Base-by-base conservation (phyloP, 176 grass and related monocot genomes). In the Triticum timopheevii region DNA sequence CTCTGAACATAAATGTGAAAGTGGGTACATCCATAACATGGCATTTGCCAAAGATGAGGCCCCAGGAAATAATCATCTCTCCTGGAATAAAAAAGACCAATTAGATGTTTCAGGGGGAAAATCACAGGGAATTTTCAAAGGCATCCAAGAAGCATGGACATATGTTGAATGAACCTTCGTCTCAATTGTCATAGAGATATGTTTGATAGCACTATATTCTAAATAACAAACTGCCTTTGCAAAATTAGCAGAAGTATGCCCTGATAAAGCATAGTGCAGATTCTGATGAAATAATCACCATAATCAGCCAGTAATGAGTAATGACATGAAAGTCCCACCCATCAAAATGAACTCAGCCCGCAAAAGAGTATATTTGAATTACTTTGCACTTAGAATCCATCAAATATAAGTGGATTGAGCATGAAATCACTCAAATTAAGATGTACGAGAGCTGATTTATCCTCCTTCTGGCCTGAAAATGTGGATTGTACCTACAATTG, bases 321-420 rank as follows among this genome's bases (percentile, higher is more conserved):
- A 83, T 66, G 92, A 96, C 92, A 98, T 96, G 89, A 98, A 98
- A 39, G 92, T 96, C 78, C 93, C 96, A 71, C 96, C 96, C 96
- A 98, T 98, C 77, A 98, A 88, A 77, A 98, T 98, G 80, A 96
- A 96, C 71, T 96, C 92, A 13, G 96, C 92, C 90, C 94, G 90
- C 77, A 75, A 50, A 75, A 50, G 20, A 17, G 4, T 76, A 75
- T 40, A 77, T 84, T n/a, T 33, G 66, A 49, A 61, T 79, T 47
- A 68, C 67, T 9, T 83, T 80, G 38, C 10, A 27, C 66, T 25
- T 30, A 71, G 40, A 54, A 75, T 75, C 16, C 8, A 73, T 84
- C 59, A 23, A 85, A 77, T 5, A 17, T 85, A 85, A 65, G 19
- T 35, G 50, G 20, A 65, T 22, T 56, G 9, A 28, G 9, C 33